phyloP scores from a whole-genome alignment of 2,329 filamentous ascomycete genomes.

The Ilyonectria mors-panacis region DNA sequence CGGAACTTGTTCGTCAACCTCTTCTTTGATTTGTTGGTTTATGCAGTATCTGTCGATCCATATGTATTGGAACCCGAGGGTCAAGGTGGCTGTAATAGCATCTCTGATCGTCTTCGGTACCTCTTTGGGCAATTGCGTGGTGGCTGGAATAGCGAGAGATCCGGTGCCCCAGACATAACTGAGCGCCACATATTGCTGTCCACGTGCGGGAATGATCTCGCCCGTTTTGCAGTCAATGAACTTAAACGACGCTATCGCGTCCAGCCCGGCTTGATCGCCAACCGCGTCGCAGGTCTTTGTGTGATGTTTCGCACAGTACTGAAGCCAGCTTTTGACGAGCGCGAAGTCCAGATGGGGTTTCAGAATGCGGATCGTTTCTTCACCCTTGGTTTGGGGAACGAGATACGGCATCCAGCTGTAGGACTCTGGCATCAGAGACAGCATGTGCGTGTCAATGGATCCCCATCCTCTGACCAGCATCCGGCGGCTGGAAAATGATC shows the following conservation, averaged over 20 bases:
- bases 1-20: not conserved
- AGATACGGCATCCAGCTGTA: not conserved
- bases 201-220: not conserved
- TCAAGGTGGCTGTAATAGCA: not conserved
- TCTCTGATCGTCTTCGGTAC: not conserved
- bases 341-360: not conserved
- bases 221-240: conserved; percentile 1
- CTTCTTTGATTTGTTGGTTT: not conserved
- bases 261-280: not conserved
- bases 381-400: not conserved
- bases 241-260: not conserved
- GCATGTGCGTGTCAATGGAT: not conserved
- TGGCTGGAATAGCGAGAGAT: not conserved
- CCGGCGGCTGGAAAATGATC: conserved; percentile 4
- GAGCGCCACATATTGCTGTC: conserved; percentile 7
- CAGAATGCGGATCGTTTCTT: not conserved
- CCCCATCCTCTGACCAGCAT: not conserved
- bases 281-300: not conserved
- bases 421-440: not conserved
- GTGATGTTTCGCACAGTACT: not conserved
- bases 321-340: conserved; percentile 2
- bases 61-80: not conserved
- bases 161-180: conserved; percentile 9
- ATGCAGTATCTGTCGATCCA: conserved; percentile 6
- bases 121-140: not conserved